Evolutionary conservation across 2,329 filamentous ascomycete genomes (phyloP), one percentile per base, ranked within the genome.

Genomic region (Aspergillus ruber): DNA sequence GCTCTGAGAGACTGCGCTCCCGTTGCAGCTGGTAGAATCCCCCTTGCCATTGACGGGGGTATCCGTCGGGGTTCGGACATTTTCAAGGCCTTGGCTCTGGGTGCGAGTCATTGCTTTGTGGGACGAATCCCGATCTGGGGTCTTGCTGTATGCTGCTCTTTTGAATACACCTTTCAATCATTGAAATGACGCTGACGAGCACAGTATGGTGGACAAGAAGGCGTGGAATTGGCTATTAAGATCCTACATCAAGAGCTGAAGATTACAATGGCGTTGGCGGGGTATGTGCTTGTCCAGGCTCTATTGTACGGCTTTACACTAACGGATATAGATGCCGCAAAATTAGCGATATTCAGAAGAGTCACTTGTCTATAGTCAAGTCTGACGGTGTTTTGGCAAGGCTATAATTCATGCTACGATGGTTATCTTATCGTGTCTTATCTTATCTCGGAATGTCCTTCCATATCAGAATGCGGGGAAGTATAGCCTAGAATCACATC

Each of bases 51-150:
- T 13, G 66, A 69, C 43, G 65, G 65, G 2, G 66, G 63, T 0
- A 65, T 69, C 20, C 59, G 64, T 6, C 56, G 64, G 2, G 66
- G 65, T 0, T 58, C 62, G 1, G 66, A 69, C 47, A 62, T 68
- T 21, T 68, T 68, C 56, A 68, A 68, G 38, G 64, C 64, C 4
- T 20, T 69, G 4, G 66, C 66, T 3, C 46, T 69, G 13, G 66
- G 65, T 2, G 66, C 66, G 5, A 50, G 55, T 10, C 57, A 54
- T 45, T 64, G 60, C 32, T 67, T 67, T 40, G 45, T 64, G 9
- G 66, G 67, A 10, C 42, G 65, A 13, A 59, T 64, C 25, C 54
- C 63, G 1, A 62, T 68, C 8, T 68, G 65, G 64, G 64, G 64
- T 0, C 57, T 66, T 42, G 61, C 63, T 43, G 62, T 65, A 50